Evolutionary conservation across 1,284 basidiomycete species (phyloP), one percentile per base, ranked within the genome.

Genomic region (Meripilus lineatus): DNA sequence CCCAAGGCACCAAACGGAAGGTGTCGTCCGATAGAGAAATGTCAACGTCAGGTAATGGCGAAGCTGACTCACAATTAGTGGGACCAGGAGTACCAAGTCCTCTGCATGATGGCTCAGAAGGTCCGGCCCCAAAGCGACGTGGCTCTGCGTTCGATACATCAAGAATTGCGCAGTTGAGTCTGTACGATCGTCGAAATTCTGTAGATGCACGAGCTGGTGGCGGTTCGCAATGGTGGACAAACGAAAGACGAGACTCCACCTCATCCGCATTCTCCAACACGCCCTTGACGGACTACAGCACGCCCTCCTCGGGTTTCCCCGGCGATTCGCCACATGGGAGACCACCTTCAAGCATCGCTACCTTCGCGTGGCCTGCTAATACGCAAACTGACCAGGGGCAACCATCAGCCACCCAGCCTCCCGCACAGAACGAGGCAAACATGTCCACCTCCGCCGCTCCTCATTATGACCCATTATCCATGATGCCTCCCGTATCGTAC

Each of bases 101-200:
- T 36, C 74, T 74, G 67, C 68, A 68, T 47, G 55, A 75, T 33
- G 81, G 83, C 58, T 52, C 68, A 25, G 80, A 84, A 48, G 77
- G 67, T n/a, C 85, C 82, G 34, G 79, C 84, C 17, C 72, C 79
- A 46, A 91, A 91, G 63, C 79, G 88, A 54, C 75, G 89, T 41
- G 83, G 84, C 39, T 91, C 89, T 25, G 77, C 83, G 25, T 75
- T 87, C 53, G 88, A 90, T 52, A 80, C 84, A 5, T 75, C 78
- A 50, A 69, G 81, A 45, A 79, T 89, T 52, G 77, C 80, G 14
- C 77, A 84, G 54, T 68, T 88, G 52, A 83, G 75, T 56, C 64
- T 89, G 55, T 78, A 83, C 55, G 87, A 89, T 55, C 79, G 85
- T 44, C 76, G 87, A 49, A 78, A 79, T 58, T 88, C 85, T 22